phyloP scores from a whole-genome alignment of 2,329 filamentous ascomycete species.

The Talaromyces sp. region DNA sequence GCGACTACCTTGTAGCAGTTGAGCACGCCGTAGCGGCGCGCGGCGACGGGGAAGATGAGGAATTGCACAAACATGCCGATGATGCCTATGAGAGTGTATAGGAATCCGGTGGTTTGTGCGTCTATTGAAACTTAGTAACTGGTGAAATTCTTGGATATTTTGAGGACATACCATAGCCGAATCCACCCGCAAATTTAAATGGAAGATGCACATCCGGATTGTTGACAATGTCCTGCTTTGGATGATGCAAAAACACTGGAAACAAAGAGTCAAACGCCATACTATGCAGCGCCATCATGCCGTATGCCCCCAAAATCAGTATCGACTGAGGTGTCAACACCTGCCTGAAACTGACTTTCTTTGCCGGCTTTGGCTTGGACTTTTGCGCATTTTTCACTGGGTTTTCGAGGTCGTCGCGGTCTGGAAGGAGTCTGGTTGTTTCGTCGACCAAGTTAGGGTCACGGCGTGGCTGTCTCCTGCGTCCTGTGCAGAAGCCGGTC shows the following conservation, averaged over 20 bases:
- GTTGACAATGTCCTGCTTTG: slow-evolving; percentile 49
- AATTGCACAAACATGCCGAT: slow-evolving; percentile 80
- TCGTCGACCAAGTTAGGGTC: slow-evolving; percentile 21
- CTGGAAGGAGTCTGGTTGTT: slow-evolving; percentile 25
- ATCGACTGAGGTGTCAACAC: slow-evolving; percentile 71
- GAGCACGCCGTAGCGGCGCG: slow-evolving; percentile 67
- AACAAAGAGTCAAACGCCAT: slow-evolving; percentile 84
- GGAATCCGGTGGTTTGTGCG: slow-evolving; percentile 71
- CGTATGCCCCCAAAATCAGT: slow-evolving; percentile 72
- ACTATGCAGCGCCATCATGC: slow-evolving; percentile 73
- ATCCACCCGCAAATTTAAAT: slow-evolving; percentile 77
- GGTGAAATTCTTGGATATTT: neutral
- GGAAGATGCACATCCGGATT: slow-evolving; percentile 60
- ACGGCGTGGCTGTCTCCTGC: slow-evolving; percentile 17
- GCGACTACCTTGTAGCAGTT: slow-evolving; percentile 66
- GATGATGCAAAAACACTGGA: slow-evolving; percentile 82
- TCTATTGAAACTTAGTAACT: slow-evolving; percentile 34
- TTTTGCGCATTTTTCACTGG: slow-evolving; percentile 8
- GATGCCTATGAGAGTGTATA: slow-evolving; percentile 80
- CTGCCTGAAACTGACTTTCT: slow-evolving; percentile 47
- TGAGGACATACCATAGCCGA: slow-evolving; percentile 53
- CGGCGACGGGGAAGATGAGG: slow-evolving; percentile 72
- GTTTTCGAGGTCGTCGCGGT: slow-evolving; percentile 15
- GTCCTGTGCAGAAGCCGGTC: slow-evolving; percentile 32
- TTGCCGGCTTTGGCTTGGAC: neutral